A percentile compares a stretch with the other conserved stretches of the same genome.
Conservation (phyloP, 805 yeast species). For the Blastobotrys peoriensis region DNA sequence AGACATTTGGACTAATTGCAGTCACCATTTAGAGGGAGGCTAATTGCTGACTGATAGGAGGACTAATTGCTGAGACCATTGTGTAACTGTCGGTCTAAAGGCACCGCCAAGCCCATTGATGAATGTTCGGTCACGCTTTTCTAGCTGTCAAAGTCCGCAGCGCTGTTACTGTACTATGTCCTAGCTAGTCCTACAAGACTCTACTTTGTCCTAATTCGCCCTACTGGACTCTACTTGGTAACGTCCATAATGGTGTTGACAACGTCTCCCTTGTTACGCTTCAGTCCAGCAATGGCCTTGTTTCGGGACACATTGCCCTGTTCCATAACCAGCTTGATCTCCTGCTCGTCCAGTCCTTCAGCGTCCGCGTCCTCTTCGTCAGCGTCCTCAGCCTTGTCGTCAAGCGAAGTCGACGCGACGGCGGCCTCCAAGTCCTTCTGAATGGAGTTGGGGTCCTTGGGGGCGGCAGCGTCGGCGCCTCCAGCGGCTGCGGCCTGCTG, state of each 20-base stretch:
- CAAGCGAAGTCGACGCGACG: slow-evolving; percentile 22
- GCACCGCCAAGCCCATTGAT: not conserved
- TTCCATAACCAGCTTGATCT: slow-evolving; percentile 79
- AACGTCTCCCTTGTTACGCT: slow-evolving; percentile 84
- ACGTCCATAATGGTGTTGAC: slow-evolving; percentile 86
- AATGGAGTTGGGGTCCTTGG: slow-evolving; percentile 22
- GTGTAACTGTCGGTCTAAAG: not conserved
- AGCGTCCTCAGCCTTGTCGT: slow-evolving; percentile 45
- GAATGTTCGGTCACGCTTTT: no score
- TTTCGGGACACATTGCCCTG: slow-evolving; percentile 86
- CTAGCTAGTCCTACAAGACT: no score
- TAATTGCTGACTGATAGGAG: not conserved
- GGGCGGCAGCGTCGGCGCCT: slow-evolving; percentile 32
- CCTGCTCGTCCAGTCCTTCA: slow-evolving; percentile 74
- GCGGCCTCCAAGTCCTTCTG: slow-evolving; percentile 28
- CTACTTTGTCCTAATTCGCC: no score
- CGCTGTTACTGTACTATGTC: no score
- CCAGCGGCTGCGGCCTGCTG: slow-evolving; percentile 43
- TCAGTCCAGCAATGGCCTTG: slow-evolving; percentile 88
- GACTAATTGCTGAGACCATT: not conserved
- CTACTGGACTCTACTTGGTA: no score
- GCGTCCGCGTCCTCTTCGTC: slow-evolving; percentile 78
- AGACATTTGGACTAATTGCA: no score
- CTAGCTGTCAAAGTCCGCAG: no score
- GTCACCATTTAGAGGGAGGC: slow-evolving; percentile 1